phyloP scores from a whole-genome alignment of 352 stramenopile species.

The Globisporangium alternatum region DNA sequence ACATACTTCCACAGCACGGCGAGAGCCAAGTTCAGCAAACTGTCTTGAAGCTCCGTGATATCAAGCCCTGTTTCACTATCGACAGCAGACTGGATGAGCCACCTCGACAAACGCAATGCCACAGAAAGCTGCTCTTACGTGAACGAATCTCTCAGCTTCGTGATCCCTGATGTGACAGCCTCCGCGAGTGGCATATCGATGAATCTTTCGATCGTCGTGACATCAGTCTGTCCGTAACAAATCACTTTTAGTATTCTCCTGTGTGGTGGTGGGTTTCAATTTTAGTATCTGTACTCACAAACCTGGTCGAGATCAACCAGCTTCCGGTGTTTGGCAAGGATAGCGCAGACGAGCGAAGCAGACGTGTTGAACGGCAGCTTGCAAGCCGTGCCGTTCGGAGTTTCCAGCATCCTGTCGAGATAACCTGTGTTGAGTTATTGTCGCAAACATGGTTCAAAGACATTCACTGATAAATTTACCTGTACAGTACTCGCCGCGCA shows the following conservation, averaged over 20 bases:
- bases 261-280: neutral
- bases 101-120: neutral
- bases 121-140: neutral
- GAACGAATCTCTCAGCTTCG: neutral
- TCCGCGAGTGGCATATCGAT: neutral
- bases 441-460: neutral
- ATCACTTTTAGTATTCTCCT: neutral
- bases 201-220: neutral
- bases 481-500: slow-evolving; percentile 3
- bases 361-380: neutral
- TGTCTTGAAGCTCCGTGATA: slow-evolving; percentile 11
- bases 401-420: slow-evolving; percentile 10
- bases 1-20: slow-evolving; percentile 27
- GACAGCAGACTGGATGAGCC: neutral
- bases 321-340: slow-evolving; percentile 5
- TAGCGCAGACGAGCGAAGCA: neutral
- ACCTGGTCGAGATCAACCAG: slow-evolving; percentile 5
- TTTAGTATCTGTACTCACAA: neutral
- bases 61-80: slow-evolving; percentile 13
- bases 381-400: neutral
- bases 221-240: neutral
- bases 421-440: neutral
- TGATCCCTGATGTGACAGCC: neutral
- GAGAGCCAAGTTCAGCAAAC: slow-evolving; percentile 23
- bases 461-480: neutral